phyloP scores from a whole-genome alignment of 495 filamentous ascomycete genomes.

The Astrocystis sublimbata region DNA sequence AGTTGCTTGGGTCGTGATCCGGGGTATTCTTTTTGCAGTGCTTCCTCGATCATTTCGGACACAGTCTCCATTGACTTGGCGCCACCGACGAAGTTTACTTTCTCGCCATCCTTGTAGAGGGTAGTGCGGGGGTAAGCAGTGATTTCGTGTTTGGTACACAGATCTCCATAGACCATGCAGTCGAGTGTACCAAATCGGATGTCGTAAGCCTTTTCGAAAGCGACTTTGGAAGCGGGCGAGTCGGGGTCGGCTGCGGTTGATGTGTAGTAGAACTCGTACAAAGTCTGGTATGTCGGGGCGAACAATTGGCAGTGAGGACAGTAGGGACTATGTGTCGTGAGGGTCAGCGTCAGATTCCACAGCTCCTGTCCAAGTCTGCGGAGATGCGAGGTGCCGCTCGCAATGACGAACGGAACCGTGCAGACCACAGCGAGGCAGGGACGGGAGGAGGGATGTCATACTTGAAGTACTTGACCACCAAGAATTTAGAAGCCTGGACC shows the following conservation, averaged over 20 bases:
- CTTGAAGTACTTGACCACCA: conserved; percentile 55
- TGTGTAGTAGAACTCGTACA: conserved; percentile 96
- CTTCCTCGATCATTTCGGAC: conserved; percentile 71
- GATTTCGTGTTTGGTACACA: conserved; percentile 68
- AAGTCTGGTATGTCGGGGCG: conserved; percentile 85
- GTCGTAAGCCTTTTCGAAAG: conserved; percentile 74
- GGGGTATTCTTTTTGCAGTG: conserved; percentile 74
- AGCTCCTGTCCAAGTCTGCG: neutral
- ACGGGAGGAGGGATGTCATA: conserved; percentile 23
- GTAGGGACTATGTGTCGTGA: conserved; percentile 44
- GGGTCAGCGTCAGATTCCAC: neutral
- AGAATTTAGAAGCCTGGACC: conserved; percentile 40
- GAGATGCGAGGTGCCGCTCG: no score
- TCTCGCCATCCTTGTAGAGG: conserved; percentile 81
- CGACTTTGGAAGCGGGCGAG: conserved; percentile 20
- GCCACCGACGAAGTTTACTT: conserved; percentile 61
- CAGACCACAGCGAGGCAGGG: neutral
- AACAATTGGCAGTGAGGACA: conserved; percentile 80
- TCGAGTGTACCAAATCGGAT: conserved; percentile 86
- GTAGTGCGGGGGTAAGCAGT: conserved; percentile 69
- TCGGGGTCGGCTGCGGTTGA: conserved; percentile 58
- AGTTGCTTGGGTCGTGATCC: conserved; percentile 67
- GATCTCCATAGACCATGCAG: conserved; percentile 75
- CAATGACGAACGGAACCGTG: neutral
- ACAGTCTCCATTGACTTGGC: conserved; percentile 61